phyloP scores from a whole-genome alignment of 2,329 filamentous ascomycete genomes.

The Sarocladium brachiariae region DNA sequence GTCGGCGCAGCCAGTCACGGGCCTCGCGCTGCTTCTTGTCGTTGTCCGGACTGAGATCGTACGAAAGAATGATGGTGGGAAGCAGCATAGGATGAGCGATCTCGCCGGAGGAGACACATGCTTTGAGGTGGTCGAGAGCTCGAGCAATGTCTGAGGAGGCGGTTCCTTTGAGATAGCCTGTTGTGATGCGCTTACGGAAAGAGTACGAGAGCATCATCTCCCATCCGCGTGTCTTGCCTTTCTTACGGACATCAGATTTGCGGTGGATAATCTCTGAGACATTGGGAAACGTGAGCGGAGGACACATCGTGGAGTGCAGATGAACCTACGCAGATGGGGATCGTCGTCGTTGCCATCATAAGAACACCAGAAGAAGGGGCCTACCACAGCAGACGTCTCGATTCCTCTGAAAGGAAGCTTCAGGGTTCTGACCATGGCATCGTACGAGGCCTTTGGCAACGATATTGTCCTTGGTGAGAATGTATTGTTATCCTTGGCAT shows the following conservation, averaged over 20 bases:
- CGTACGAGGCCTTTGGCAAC: slow-evolving; percentile 42
- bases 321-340: slow-evolving; percentile 45
- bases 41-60: slow-evolving; percentile 48
- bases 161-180: slow-evolving; percentile 56
- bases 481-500: slow-evolving; percentile 50
- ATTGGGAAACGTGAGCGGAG: too few species aligned
- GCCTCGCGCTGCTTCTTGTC: slow-evolving; percentile 58
- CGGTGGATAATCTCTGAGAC: slow-evolving; percentile 51
- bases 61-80: slow-evolving; percentile 50
- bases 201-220: slow-evolving; percentile 56
- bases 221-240: slow-evolving; percentile 56
- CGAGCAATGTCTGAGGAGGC: slow-evolving; percentile 45
- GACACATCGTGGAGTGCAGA: too few species aligned
- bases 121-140: slow-evolving; percentile 42
- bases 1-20: slow-evolving; percentile 52
- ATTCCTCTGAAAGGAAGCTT: slow-evolving; percentile 50
- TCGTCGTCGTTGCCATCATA: slow-evolving; percentile 50
- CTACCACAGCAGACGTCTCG: slow-evolving; percentile 52
- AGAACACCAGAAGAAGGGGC: slow-evolving; percentile 56
- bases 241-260: slow-evolving; percentile 61
- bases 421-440: slow-evolving; percentile 48
- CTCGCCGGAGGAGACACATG: slow-evolving; percentile 36
- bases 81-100: slow-evolving; percentile 52
- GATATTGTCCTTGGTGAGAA: slow-evolving; percentile 51
- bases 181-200: slow-evolving; percentile 47